Percentiles rank a stretch among this genome's conserved stretches.
phyloP scores from a whole-genome alignment of 2,329 filamentous ascomycete species.

The Aspergillaceae sp. region DNA sequence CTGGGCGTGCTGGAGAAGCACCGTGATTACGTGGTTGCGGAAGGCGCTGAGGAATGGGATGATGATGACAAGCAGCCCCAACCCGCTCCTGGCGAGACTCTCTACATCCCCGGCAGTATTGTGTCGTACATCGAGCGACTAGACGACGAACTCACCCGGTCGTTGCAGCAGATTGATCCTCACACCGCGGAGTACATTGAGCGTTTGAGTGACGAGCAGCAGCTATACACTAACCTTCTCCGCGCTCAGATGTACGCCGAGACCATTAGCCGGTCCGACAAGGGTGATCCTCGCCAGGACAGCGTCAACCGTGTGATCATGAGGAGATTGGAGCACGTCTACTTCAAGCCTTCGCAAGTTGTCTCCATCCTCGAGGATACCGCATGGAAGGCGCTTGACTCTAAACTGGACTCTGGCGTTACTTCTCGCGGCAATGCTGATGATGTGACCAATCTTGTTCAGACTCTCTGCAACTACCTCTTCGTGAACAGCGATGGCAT shows the following conservation, averaged over 20 bases:
- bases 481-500: conserved; percentile 94
- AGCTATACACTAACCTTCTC: conserved; percentile 86
- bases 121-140: conserved; percentile 91
- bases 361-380: conserved; percentile 90
- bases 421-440: conserved; percentile 61
- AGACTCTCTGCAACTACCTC: conserved; percentile 86
- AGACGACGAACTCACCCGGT: conserved; percentile 93
- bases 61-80: conserved; percentile 90
- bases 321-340: conserved; percentile 90
- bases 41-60: conserved; percentile 95
- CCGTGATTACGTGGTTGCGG: conserved; percentile 73
- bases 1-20: conserved; percentile 71
- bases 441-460: conserved; percentile 66
- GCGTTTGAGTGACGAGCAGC: conserved; percentile 78
- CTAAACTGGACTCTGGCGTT: conserved; percentile 64
- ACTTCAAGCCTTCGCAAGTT: conserved; percentile 97
- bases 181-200: conserved; percentile 99
- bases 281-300: conserved; percentile 70
- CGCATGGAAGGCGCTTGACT: conserved; percentile 74
- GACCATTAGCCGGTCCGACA: conserved; percentile 58
- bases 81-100: conserved; percentile 62
- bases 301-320: conserved; percentile 87
- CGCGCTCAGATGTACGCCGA: conserved; percentile 85
- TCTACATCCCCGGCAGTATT: conserved; percentile 89
- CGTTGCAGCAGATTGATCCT: conserved; percentile 94